phyloP scores from a whole-genome alignment of 441 rosid species.

The Manihot esculenta region DNA sequence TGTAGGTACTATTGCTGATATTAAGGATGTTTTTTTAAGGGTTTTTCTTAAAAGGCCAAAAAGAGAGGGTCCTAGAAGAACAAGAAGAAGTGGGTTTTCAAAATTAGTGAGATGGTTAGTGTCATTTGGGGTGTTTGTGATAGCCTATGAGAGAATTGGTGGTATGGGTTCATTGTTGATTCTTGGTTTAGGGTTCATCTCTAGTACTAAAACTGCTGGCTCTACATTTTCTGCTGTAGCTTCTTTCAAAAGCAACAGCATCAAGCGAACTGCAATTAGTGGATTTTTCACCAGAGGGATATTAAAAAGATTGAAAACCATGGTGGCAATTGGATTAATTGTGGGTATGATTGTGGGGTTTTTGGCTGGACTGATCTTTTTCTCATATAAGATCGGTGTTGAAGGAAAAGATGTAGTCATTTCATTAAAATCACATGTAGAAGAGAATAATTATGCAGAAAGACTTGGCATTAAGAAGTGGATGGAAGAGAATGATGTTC shows the following conservation, averaged over 20 bases:
- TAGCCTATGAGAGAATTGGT: constrained; percentile 76
- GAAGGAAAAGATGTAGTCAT: constrained; percentile 90
- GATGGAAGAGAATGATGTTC: constrained; percentile 96
- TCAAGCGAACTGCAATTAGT: constrained; percentile 51
- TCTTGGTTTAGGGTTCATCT: constrained; percentile 63
- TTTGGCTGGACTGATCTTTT: constrained; percentile 63
- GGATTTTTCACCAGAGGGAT: constrained; percentile 78
- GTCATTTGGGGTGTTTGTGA: constrained; percentile 72
- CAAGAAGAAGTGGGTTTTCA: constrained; percentile 58
- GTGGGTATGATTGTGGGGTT: constrained; percentile 71
- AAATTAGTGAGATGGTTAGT: constrained; percentile 70
- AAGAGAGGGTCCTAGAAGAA: constrained; percentile 31
- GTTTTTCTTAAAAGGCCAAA: constrained; percentile 54
- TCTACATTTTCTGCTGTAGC: constrained; percentile 69
- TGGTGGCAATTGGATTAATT: constrained; percentile 85
- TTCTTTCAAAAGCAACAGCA: constrained; percentile 59
- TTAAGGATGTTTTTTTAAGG: constrained; percentile 58
- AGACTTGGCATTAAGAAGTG: constrained; percentile 78
- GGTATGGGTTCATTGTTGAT: constrained; percentile 63
- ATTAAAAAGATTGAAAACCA: constrained; percentile 66
- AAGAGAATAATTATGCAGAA: constrained; percentile 87
- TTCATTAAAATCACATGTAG: constrained; percentile 79
- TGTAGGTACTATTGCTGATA: constrained; percentile 70
- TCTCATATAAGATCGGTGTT: constrained; percentile 90
- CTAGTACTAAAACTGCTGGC: constrained; percentile 59